A percentile compares a stretch with the other conserved stretches of the same genome.
Evolutionary conservation across 768 basidiomycete genomes (phyloP).

Genomic region (Russula compacta): DNA sequence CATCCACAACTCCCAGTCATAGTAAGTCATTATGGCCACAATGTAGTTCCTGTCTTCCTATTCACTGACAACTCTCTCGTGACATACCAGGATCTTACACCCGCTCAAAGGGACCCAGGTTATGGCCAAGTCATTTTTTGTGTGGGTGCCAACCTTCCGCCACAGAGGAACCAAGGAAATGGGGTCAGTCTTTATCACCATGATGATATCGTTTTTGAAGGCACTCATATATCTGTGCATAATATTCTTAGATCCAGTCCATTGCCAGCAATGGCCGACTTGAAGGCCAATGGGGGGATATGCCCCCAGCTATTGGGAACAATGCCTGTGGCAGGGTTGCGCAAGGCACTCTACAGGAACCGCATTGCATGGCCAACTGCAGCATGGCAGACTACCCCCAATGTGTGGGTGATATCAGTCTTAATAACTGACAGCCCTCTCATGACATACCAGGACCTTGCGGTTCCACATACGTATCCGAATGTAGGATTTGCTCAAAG

Average conservation of each 20-base stretch:
- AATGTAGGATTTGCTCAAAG: background rate
- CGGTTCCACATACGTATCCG: background rate
- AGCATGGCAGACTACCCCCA: background rate
- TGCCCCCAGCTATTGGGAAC: background rate
- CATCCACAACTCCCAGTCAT: too few relatives aligned
- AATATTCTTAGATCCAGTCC: background rate
- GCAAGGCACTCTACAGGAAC: background rate
- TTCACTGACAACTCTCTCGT: too few relatives aligned
- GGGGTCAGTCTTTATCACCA: background rate
- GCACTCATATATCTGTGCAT: background rate
- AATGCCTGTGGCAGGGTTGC: background rate
- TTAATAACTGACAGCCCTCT: background rate
- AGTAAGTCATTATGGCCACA: too few relatives aligned
- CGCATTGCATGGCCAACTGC: background rate
- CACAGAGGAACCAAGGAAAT: too few relatives aligned
- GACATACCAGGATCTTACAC: too few relatives aligned
- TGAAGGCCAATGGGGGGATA: background rate
- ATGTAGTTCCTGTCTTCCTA: too few relatives aligned
- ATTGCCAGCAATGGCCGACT: background rate
- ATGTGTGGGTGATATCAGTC: background rate
- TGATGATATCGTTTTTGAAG: too few relatives aligned
- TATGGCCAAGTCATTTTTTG: too few relatives aligned
- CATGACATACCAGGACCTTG: background rate
- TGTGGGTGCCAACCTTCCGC: too few relatives aligned
- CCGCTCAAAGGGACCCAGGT: too few relatives aligned